Evolutionary conservation across 176 grass and related monocot genomes (phyloP).

Genomic region (Zea luxurians): DNA sequence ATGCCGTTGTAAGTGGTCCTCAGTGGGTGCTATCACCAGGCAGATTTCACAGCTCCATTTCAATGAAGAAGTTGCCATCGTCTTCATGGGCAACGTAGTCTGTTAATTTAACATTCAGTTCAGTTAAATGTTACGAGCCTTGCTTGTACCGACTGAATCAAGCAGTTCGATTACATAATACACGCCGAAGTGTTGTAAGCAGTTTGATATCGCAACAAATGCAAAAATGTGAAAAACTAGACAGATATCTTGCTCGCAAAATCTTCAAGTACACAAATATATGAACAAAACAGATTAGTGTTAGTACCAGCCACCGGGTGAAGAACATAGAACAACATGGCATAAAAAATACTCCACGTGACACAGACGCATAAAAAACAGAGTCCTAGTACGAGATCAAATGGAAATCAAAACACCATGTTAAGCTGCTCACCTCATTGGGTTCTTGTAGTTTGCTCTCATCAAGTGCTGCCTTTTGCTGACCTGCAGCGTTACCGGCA

Average conservation of each 20-base stretch:
- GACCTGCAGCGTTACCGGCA: neutral
- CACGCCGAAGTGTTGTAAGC: neutral
- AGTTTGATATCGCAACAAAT: neutral
- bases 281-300: too few species aligned
- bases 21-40: slow-evolving; percentile 15
- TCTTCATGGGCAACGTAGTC: neutral
- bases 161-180: too few species aligned
- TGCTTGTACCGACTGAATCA: too few species aligned
- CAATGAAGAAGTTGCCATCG: neutral
- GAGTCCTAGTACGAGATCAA: neutral
- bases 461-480: slow-evolving; percentile 2
- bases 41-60: slow-evolving; percentile 43
- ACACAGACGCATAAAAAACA: neutral
- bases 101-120: neutral
- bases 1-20: slow-evolving; percentile 27
- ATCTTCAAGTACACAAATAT: too few species aligned
- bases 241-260: neutral
- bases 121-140: neutral
- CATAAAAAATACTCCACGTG: neutral
- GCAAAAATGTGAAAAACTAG: neutral
- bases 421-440: slow-evolving; percentile 27
- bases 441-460: neutral
- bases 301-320: too few species aligned
- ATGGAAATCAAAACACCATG: neutral
- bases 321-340: too few species aligned